Evolutionary conservation across 768 basidiomycete species (phyloP), one percentile per base, ranked within the genome.

Genomic region (Tephrocybe sp.): DNA sequence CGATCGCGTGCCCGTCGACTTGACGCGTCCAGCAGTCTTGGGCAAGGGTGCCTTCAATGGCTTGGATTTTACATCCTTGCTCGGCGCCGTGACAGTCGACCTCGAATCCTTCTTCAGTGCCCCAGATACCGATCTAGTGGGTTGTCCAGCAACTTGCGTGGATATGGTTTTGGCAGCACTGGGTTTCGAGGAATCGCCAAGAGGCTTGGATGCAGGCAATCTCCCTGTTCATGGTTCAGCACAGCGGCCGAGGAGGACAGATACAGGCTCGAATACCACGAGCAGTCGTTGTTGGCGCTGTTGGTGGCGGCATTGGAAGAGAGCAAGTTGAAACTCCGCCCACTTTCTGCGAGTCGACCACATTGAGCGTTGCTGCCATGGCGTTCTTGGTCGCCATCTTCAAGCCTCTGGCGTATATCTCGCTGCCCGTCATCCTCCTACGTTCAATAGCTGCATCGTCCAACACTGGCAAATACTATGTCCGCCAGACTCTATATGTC

Each of bases 331-430:
- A 54, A 62, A 62, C 58, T 62, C 60, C 60, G 60, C 46, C 26
- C n/a, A 26, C 40, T 47, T 47, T 33, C 36, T 37, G 50, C 23
- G 37, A 51, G 48, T 24, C 45, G 32, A 17, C 56, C 43, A 53
- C 34, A 57, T 53, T 32, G 53, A 54, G 58, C 41, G 38, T n/a
- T 36, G 34, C 15, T 10, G n/a, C 60, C 62, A 90, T 90, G 89
- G 84, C 84, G 55, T 72, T 86, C 61, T 63, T 90, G 59, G 61
- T 76, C 41, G 71, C 74, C 48, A 52, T 90, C 52, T 65, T 89
- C 66, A 86, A 81, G 65, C 84, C 89, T 4, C 68, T 91, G 47
- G 90, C 85, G 41, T 93, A 92, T 63, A 59, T 88, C 53, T 89
- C 90, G 24, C 75, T 92, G 26, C 90, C 90, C 1, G 61, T 84